phyloP scores from a whole-genome alignment of 163 green algal species.

The Prototheca cutis region DNA sequence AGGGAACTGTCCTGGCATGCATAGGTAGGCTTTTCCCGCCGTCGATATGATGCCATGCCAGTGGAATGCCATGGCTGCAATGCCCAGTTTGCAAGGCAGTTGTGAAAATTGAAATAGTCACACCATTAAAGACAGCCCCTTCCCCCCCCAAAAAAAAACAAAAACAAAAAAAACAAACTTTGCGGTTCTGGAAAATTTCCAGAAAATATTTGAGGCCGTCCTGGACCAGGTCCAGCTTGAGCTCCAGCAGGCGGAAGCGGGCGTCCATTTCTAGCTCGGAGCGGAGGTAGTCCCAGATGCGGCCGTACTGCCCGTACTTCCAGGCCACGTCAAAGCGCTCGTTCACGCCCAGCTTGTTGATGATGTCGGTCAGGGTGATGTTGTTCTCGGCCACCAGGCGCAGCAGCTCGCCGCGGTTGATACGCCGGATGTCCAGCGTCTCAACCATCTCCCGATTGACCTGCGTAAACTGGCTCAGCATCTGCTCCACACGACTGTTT shows the following conservation, averaged over 20 bases:
- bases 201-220: slow-evolving; percentile 72
- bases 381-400: slow-evolving; percentile 47
- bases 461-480: slow-evolving; percentile 25
- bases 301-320: slow-evolving; percentile 30
- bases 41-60: too few species aligned
- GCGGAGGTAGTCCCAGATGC: slow-evolving; percentile 45
- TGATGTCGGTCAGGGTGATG: slow-evolving; percentile 47
- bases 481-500: slow-evolving; percentile 25
- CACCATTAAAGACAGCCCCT: too few species aligned
- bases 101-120: too few species aligned
- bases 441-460: slow-evolving; percentile 31
- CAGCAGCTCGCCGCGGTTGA: slow-evolving; percentile 37
- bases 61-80: too few species aligned
- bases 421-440: slow-evolving; percentile 15
- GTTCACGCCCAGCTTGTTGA: slow-evolving; percentile 35
- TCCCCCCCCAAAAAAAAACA: too few species aligned
- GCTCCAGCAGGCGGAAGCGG: slow-evolving; percentile 40
- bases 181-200: slow-evolving; percentile 78
- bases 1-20: too few species aligned
- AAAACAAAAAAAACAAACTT: slow-evolving; percentile 41
- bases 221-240: slow-evolving; percentile 41
- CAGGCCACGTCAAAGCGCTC: slow-evolving; percentile 33
- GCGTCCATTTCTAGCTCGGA: slow-evolving; percentile 44
- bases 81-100: too few species aligned
- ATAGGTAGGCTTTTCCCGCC: too few species aligned